Percentiles rank a stretch among this genome's conserved stretches.
phyloP scores from a whole-genome alignment of 371 early-diverging fungal species.

The Entomophthora muscae region DNA sequence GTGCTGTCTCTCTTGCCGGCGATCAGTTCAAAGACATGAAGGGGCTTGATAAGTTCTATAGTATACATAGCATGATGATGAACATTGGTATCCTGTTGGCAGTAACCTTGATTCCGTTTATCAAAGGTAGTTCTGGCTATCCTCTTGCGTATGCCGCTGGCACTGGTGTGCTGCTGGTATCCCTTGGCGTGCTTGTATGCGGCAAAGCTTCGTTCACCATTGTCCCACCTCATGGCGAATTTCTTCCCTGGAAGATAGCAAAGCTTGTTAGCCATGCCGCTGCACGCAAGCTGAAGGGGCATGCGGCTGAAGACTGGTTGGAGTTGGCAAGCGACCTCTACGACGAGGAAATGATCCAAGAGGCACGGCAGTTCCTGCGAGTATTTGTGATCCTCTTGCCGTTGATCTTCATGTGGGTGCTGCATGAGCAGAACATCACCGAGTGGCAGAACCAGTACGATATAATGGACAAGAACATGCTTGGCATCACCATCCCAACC shows the following conservation, averaged over 20 bases:
- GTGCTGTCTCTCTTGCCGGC: constrained; percentile 26
- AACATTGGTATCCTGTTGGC: neutral
- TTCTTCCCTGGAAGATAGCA: neutral
- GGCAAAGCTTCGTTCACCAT: constrained; percentile 30
- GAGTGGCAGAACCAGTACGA: constrained; percentile 17
- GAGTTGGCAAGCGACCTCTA: too few relatives aligned
- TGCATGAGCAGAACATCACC: constrained; percentile 27
- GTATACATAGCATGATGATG: neutral
- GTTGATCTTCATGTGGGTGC: constrained; percentile 23
- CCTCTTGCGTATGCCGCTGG: neutral
- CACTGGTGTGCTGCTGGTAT: neutral
- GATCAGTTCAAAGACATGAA: constrained; percentile 18
- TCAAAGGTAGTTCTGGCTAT: constrained; percentile 3
- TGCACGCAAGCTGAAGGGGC: too few relatives aligned
- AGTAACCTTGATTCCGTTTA: neutral
- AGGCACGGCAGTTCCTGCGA: too few relatives aligned
- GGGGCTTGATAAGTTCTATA: neutral
- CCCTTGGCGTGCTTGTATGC: constrained; percentile 18
- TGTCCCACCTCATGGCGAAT: constrained; percentile 21
- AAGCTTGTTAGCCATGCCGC: too few relatives aligned
- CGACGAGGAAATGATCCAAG: too few relatives aligned
- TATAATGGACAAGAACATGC: constrained; percentile 18
- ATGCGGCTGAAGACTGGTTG: too few relatives aligned
- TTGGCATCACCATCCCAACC: too few relatives aligned
- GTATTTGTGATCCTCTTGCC: constrained; percentile 24